A percentile compares a stretch with the other conserved stretches of the same genome.
phyloP scores from a whole-genome alignment of 108 stramenopile genomes.

The Cyclotella sp. region DNA sequence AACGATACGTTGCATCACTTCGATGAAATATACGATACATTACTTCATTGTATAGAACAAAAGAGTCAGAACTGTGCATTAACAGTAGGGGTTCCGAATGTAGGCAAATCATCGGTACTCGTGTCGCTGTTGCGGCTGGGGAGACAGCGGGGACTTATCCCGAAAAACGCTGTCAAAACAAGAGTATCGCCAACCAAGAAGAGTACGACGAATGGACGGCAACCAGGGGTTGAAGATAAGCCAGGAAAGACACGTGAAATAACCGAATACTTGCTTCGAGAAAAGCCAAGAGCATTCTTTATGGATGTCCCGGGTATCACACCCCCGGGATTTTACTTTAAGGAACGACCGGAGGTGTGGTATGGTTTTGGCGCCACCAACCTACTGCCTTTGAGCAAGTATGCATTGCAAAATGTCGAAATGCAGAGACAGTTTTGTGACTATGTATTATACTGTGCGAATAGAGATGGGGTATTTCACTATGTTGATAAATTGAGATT shows the following conservation, averaged over 20 bases:
- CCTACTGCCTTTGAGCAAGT: background rate
- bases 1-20: background rate
- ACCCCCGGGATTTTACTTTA: constrained; percentile 6
- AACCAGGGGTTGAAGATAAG: constrained; percentile 8
- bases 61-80: constrained; percentile 14
- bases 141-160: background rate
- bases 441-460: constrained; percentile 13
- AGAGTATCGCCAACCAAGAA: background rate
- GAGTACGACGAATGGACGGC: background rate
- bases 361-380: constrained; percentile 20
- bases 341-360: constrained; percentile 19
- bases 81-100: constrained; percentile 20
- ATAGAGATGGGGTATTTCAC: constrained; percentile 18
- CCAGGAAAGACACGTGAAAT: constrained; percentile 32
- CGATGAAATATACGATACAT: background rate
- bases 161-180: background rate
- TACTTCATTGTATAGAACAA: background rate
- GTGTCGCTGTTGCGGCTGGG: background rate
- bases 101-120: constrained; percentile 17
- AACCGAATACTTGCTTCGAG: constrained; percentile 17
- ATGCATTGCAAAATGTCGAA: background rate
- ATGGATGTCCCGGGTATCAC: constrained; percentile 36
- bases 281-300: constrained; percentile 24
- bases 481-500: constrained; percentile 23
- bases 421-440: constrained; percentile 12